Conservation (phyloP, 1,139 yeast species). For the Lodderomyces orthopsilosis region DNA sequence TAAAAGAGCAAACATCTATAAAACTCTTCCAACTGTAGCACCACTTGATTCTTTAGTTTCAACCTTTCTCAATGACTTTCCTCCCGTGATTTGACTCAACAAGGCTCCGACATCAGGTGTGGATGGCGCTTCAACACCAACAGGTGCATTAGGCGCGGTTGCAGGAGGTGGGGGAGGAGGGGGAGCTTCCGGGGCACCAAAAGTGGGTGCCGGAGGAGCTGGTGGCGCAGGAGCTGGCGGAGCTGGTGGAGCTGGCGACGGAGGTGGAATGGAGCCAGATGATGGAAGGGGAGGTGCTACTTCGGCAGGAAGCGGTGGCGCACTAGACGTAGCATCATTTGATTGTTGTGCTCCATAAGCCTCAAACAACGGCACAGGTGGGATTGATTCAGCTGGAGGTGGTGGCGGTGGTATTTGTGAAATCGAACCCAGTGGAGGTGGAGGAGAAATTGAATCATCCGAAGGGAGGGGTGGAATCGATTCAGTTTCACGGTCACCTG, state of each 20-base stretch:
- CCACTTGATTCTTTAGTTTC: slow-evolving; percentile 45
- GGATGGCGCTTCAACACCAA: slow-evolving; percentile 22
- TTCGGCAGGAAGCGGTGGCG: slow-evolving; percentile 11
- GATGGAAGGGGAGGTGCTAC: slow-evolving; percentile 12
- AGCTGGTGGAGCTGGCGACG: slow-evolving; percentile 16
- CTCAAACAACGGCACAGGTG: slow-evolving; percentile 10
- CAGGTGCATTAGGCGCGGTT: slow-evolving; percentile 16
- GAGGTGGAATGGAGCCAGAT: slow-evolving; percentile 12
- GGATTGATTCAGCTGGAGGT: slow-evolving; percentile 9
- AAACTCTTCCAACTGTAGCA: slow-evolving; percentile 50
- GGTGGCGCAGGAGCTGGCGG: slow-evolving; percentile 18
- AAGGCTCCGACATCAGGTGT: slow-evolving; percentile 38
- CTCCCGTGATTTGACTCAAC: slow-evolving; percentile 57
- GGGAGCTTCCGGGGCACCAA: slow-evolving; percentile 17
- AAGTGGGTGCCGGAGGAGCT: slow-evolving; percentile 16
- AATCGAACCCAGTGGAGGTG: background rate
- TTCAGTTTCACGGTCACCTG: background rate
- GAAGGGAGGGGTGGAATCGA: slow-evolving; percentile 1
- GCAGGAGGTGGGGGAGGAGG: slow-evolving; percentile 19
- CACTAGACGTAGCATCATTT: background rate
- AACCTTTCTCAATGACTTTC: slow-evolving; percentile 49
- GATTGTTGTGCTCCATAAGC: background rate
- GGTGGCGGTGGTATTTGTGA: background rate
- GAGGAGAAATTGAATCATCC: background rate
- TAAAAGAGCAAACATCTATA: slow-evolving; percentile 19